phyloP scores from a whole-genome alignment of 2,329 filamentous ascomycete genomes.

The Cryphonectria carpinicola region DNA sequence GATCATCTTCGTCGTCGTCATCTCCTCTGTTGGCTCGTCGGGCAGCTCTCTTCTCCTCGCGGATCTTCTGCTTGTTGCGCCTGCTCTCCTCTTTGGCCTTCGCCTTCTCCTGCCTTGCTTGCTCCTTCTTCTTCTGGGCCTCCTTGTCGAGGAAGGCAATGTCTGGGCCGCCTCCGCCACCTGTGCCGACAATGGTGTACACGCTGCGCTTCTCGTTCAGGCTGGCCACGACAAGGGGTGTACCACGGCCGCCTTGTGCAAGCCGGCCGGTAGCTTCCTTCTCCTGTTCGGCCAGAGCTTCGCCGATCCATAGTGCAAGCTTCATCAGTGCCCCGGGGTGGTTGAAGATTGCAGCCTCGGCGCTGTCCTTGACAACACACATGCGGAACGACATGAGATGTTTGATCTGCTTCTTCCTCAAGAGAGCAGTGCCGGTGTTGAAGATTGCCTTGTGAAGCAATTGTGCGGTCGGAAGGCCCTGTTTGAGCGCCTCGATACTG shows the following conservation, averaged over 20 bases:
- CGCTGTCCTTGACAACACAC: slow-evolving; percentile 93
- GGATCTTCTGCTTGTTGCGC: slow-evolving; percentile 60
- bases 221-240: slow-evolving; percentile 86
- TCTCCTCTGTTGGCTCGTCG: slow-evolving; percentile 51
- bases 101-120: slow-evolving; percentile 65
- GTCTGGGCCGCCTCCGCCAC: slow-evolving; percentile 79
- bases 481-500: slow-evolving; percentile 76
- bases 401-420: slow-evolving; percentile 92
- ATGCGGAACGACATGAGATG: slow-evolving; percentile 92
- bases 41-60: slow-evolving; percentile 64
- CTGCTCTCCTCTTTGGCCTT: slow-evolving; percentile 64
- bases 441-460: slow-evolving; percentile 91
- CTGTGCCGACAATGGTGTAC: slow-evolving; percentile 91
- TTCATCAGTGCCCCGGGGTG: slow-evolving; percentile 93
- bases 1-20: slow-evolving; percentile 46
- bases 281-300: slow-evolving; percentile 89
- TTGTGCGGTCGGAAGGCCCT: slow-evolving; percentile 80
- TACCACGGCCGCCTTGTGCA: slow-evolving; percentile 70
- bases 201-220: slow-evolving; percentile 85
- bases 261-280: slow-evolving; percentile 72
- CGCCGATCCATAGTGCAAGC: slow-evolving; percentile 89
- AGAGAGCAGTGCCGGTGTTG: slow-evolving; percentile 85
- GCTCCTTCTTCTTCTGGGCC: slow-evolving; percentile 64
- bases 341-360: slow-evolving; percentile 87
- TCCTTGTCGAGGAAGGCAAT: slow-evolving; percentile 70